Conservation (phyloP, 176 grass and related monocot genomes). For the Saccharum spontaneum region DNA sequence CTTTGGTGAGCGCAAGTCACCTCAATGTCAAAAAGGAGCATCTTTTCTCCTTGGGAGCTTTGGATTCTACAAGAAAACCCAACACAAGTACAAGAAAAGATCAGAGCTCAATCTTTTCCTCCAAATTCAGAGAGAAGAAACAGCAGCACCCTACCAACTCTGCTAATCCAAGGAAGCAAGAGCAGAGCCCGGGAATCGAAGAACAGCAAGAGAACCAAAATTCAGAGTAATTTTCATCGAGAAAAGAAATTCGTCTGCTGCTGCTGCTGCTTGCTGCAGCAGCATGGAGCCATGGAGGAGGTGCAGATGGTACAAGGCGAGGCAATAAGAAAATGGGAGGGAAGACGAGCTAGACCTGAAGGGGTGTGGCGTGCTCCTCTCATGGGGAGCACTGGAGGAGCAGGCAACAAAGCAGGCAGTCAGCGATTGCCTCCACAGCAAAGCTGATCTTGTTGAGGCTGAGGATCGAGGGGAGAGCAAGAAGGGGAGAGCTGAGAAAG, state of each 20-base stretch:
- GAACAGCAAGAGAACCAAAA: constrained; percentile 16
- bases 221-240: constrained; percentile 28
- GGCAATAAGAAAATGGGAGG: constrained; percentile 49
- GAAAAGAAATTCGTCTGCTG: neutral
- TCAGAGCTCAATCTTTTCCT: constrained; percentile 13
- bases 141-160: neutral
- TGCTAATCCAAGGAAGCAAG: neutral
- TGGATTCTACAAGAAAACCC: constrained; percentile 20
- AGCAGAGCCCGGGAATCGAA: constrained; percentile 10
- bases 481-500: constrained; percentile 14
- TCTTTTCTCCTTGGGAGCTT: constrained; percentile 23
- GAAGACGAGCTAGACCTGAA: constrained; percentile 41
- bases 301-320: constrained; percentile 24
- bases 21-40: constrained; percentile 32
- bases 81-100: constrained; percentile 3
- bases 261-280: neutral
- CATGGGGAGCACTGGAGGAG: constrained; percentile 32
- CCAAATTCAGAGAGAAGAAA: constrained; percentile 20
- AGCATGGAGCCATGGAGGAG: neutral
- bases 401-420: constrained; percentile 7
- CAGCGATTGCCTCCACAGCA: constrained; percentile 28
- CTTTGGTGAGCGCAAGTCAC: constrained; percentile 24
- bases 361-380: constrained; percentile 42
- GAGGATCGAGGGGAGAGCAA: neutral
- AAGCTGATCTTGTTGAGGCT: constrained; percentile 38